phyloP scores from a whole-genome alignment of 2,329 filamentous ascomycete genomes.

The Zelopaecilomyces penicillatus region DNA sequence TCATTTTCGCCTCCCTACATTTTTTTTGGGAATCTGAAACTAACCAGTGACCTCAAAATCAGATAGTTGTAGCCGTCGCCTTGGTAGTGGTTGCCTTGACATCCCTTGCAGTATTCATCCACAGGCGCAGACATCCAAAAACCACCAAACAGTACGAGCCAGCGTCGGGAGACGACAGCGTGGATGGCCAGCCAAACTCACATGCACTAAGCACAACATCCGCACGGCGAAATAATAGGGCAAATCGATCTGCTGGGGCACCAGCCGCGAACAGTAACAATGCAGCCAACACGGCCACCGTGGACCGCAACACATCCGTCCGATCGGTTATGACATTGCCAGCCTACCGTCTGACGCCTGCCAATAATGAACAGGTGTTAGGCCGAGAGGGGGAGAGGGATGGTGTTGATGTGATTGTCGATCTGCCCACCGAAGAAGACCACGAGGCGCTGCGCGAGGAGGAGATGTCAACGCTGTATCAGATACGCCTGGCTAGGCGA shows the following conservation, averaged over 20 bases:
- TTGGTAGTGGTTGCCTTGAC: neutral
- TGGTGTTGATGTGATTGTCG: slow-evolving; percentile 84
- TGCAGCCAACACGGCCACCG: slow-evolving; percentile 27
- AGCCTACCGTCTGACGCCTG: slow-evolving; percentile 65
- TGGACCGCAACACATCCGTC: slow-evolving; percentile 78
- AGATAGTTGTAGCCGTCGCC: neutral
- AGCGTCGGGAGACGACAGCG: slow-evolving; percentile 22
- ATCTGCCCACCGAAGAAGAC: slow-evolving; percentile 72
- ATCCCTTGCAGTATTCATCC: too few relatives aligned
- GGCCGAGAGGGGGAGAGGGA: slow-evolving; percentile 84
- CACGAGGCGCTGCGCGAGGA: slow-evolving; percentile 72
- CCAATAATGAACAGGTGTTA: slow-evolving; percentile 71
- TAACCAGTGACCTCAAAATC: too few relatives aligned
- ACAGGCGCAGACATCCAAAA: too few relatives aligned
- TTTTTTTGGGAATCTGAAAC: too few relatives aligned
- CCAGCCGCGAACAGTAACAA: slow-evolving; percentile 6
- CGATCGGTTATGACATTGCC: slow-evolving; percentile 93
- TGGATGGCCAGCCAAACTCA: slow-evolving; percentile 11
- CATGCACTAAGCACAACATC: slow-evolving; percentile 18
- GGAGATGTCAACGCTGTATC: slow-evolving; percentile 89
- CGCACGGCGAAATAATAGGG: slow-evolving; percentile 4
- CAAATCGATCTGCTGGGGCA: neutral
- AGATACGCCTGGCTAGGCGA: slow-evolving; percentile 72
- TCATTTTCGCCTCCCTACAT: neutral
- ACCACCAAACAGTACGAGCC: slow-evolving; percentile 18